Evolutionary conservation across 768 basidiomycete genomes (phyloP), one percentile per base, ranked within the genome.

Genomic region (Tricholomella constricta): DNA sequence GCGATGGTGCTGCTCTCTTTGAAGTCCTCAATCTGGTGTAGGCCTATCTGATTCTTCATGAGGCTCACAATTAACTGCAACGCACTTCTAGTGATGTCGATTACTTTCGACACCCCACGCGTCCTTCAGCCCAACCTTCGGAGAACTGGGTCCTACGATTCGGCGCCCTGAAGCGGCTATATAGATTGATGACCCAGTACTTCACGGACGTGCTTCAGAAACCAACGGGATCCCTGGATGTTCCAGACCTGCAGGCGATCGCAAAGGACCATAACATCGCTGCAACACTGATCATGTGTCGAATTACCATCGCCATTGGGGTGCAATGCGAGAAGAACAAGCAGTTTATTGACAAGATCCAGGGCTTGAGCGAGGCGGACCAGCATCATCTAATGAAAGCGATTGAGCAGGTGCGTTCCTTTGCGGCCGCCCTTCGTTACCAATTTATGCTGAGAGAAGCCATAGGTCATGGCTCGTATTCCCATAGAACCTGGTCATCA

Each of bases 121-220:
- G 87, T 10, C 72, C 81, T 5, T 75, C 84, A 0, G 70, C 79
- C 15, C 84, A 89, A 48, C 78, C 78, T 2, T 83, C 88, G 10
- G 91, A 93, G 63, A 94, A 91, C 70, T 96, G 93, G 93, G 90
- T 94, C 51, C 71, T 94, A 27, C 84, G 92, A 11, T 92, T 94
- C 69, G 86, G 80, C 68, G 70, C 87, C 8, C 80, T 95, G 55
- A 95, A 95, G 64, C 83, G 88, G 20, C 78, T 94, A 45, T 94
- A 92, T 69, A 81, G 93, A 40, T 82, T 94, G 34, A 88, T 94
- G 76, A 91, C 89, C 2, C 90, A 92, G 64, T 96, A 94, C 68
- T 89, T 89, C 61, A 82, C 85, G 43, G 88, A 94, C 68, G 82
- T 91, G 2, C 80, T 95, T 19, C 88, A 89, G 63, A 89, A 89